Percentiles rank a stretch among this genome's conserved stretches.
Evolutionary conservation across 352 stramenopile genomes (phyloP).

Genomic region (Phytophthora quininea): DNA sequence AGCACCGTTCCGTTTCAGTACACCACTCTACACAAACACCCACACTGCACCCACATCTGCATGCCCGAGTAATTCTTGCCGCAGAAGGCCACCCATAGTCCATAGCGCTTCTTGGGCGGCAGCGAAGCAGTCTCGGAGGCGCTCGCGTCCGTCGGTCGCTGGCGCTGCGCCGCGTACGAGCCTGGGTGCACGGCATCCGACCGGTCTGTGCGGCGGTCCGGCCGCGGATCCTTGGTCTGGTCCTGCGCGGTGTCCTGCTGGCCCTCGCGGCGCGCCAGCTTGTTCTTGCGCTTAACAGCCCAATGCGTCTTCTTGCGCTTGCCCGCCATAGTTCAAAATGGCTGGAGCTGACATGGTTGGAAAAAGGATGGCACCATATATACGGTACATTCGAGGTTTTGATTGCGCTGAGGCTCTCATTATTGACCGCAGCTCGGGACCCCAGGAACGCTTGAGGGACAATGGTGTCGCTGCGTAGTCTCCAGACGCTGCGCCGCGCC

Average conservation of each 20-base stretch:
- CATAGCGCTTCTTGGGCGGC: constrained; percentile 69
- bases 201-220: constrained; percentile 63
- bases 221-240: constrained; percentile 26
- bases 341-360: constrained; percentile 9
- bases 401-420: constrained; percentile 9
- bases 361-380: constrained; percentile 8
- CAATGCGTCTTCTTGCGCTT: constrained; percentile 82
- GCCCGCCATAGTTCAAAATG: constrained; percentile 36
- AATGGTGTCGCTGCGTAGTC: constrained; percentile 38
- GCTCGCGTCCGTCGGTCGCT: constrained; percentile 8
- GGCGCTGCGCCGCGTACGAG: constrained; percentile 72
- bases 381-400: constrained; percentile 1
- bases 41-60: constrained; percentile 68
- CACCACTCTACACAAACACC: background rate
- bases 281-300: constrained; percentile 77
- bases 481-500: constrained; percentile 39
- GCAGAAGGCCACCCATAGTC: constrained; percentile 88
- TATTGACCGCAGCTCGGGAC: constrained; percentile 8
- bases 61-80: constrained; percentile 91
- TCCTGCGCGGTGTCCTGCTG: constrained; percentile 18
- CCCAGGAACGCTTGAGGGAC: constrained; percentile 1
- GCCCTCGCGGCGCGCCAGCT: constrained; percentile 51
- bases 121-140: background rate
- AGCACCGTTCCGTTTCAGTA: background rate
- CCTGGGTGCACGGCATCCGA: constrained; percentile 72